A percentile compares a stretch with the other conserved stretches of the same genome.
phyloP scores from a whole-genome alignment of 495 filamentous ascomycete genomes.

The Cryomyces minteri region DNA sequence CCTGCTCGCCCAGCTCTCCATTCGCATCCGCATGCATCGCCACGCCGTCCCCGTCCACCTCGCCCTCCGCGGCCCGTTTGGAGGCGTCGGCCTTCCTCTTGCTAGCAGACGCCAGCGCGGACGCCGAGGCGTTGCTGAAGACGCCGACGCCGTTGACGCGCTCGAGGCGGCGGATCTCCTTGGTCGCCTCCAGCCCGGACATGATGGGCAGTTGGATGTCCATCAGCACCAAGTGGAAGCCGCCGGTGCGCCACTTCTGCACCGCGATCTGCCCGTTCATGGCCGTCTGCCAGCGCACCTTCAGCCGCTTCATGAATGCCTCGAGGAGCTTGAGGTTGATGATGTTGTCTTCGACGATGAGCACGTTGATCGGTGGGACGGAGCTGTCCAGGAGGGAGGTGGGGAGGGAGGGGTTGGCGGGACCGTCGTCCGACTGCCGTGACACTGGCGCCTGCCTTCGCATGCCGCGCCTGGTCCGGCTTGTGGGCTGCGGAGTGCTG shows the following conservation, averaged over 20 bases:
- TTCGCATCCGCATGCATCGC: no score
- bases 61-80: no score
- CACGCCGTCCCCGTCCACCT: no score
- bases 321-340: conserved; percentile 90
- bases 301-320: conserved; percentile 89
- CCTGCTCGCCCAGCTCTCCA: no score
- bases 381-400: conserved; percentile 55
- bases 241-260: conserved; percentile 76
- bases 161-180: conserved; percentile 84
- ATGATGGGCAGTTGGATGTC: conserved; percentile 97
- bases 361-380: conserved; percentile 89
- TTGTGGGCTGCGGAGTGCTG: not conserved
- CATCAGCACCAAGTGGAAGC: conserved; percentile 95
- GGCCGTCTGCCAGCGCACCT: conserved; percentile 94
- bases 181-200: conserved; percentile 91
- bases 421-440: not conserved
- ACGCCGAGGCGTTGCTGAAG: conserved; percentile 22
- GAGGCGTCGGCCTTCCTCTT: no score
- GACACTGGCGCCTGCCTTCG: not conserved
- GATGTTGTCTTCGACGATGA: conserved; percentile 96
- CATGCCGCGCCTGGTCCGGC: not conserved
- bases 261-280: conserved; percentile 90
- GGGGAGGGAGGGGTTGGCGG: not conserved
- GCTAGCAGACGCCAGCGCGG: no score
- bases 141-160: conserved; percentile 79